Base-by-base conservation (phyloP, 2,329 filamentous ascomycete genomes). In the Alternaria atra region DNA sequence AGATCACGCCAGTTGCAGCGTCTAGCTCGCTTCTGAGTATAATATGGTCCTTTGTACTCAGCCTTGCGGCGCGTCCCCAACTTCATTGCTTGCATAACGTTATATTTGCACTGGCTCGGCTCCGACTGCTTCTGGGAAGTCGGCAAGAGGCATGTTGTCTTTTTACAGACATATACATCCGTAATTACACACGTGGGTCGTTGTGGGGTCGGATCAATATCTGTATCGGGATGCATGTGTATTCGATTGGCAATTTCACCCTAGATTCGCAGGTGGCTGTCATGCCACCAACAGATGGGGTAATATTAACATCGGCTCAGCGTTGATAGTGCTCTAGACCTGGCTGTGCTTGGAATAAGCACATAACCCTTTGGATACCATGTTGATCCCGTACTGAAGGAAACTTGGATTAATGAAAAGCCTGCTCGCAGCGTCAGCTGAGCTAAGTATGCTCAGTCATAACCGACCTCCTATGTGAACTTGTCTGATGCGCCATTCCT, bases 201-300 rank as follows among this genome's bases (percentile, higher is more conserved):
- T 52, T 46, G 32, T 55, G 46, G 57, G 52, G 54, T 60, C 64
- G 57, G 55, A 60, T 52, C 35, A 57, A 53, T 53, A 34, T 47
- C 40, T 48, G 15, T 46, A 40, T 57, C 42, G 40, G 47, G 58
- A 15, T 30, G 32, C 12, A 17, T 52, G 43, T 55, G 20, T 46
- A 42, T 40, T n/a, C 34, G n/a, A 25, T 20, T 40, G 46, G 40
- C 7, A 56, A 46, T 20, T 47, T n/a, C 46, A 34, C 40, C 23
- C 40, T 23, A 37, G 30, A 42, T 55, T 35, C 39, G 51, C 56
- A 48, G 15, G 52, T 48, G 57, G 46, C 58, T 60, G 51, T 44
- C 29, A 29, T 44, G 32, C 23, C 32, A 46, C 42, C 39, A 43
- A 23, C 10, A 13, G 34, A 57, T 34, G 17, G 37, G 53, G 40